Evolutionary conservation across 1,139 yeast species (phyloP).

Genomic region (Cylindricascospora bacillispora): DNA sequence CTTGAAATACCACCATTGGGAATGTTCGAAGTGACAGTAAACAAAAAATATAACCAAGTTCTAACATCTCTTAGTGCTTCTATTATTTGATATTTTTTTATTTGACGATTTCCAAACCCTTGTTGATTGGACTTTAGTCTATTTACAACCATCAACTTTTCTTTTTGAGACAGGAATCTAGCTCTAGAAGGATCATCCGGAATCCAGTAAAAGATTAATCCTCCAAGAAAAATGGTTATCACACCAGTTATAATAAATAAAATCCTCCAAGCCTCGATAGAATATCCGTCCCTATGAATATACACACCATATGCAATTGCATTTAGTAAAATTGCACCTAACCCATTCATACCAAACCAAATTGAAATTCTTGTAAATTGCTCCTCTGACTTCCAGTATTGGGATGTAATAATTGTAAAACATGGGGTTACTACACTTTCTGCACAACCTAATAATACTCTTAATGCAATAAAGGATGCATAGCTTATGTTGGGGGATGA

Average conservation of each 20-base stretch:
- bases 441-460: conserved; percentile 36
- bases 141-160: conserved; percentile 40
- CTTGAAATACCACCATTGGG: conserved; percentile 23
- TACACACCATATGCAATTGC: conserved; percentile 40
- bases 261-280: conserved; percentile 37
- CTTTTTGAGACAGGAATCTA: conserved; percentile 36
- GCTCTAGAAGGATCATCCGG: conserved; percentile 42
- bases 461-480: conserved; percentile 31
- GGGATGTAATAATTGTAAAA: conserved; percentile 39
- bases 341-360: conserved; percentile 41
- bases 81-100: conserved; percentile 41
- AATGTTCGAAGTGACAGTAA: conserved; percentile 27
- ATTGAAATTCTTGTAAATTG: conserved; percentile 35
- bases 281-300: conserved; percentile 22
- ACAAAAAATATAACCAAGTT: conserved; percentile 37
- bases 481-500: conserved; percentile 28
- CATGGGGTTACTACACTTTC: conserved; percentile 42
- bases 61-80: conserved; percentile 35
- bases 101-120: conserved; percentile 43
- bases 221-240: conserved; percentile 35
- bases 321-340: conserved; percentile 32
- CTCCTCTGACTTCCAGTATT: conserved; percentile 42
- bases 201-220: conserved; percentile 31
- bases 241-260: conserved; percentile 37
- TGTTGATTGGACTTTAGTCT: conserved; percentile 36